Evolutionary conservation across 371 early-diverging fungal species (phyloP), one percentile per base, ranked within the genome.

Genomic region (Mucor saturninus): DNA sequence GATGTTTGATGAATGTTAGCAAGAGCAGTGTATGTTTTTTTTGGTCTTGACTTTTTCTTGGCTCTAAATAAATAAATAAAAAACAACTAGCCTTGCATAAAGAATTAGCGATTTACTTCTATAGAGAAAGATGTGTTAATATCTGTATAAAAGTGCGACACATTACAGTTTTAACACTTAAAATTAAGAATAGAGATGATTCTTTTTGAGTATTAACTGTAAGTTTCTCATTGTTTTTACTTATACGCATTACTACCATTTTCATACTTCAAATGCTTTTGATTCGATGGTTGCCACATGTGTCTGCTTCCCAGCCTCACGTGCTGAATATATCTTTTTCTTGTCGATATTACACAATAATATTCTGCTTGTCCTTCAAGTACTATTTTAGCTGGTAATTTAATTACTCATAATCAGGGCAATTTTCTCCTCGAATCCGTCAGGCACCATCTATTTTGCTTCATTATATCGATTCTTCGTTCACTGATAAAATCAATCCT

Each of bases 341-440:
- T 38, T 21, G 6, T 35, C 8, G 35, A 9, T 15, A 30, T 42
- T 39, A 28, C 42, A 28, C 35, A 21, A 40, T 13, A 40, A 49
- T 38, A 15, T 49, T 31, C 39, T 28, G 32, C 49, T 50, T 49
- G 15, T 28, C 50, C 59, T 8, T 45, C 45, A 13, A 29, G 51
- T n/a, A 14, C 37, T 28, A 56, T 63, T 13, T 42, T 63, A 5
- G 7, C 56, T 14, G 56, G 43, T 35, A 43, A 57, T 56, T 57
- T 56, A 56, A 63, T 15, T 63, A 56, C 28, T 48, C 46, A 21
- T 21, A 1, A 0, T 21, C 21, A 21, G 21, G 21, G 21, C 21
- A 21, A 21, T 21, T 21, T 13, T 30, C 54, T 7, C n/a, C 30
- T 46, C 45, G 38, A 3, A 55, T 26, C 38, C 35, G 62, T 28